These are phyloP conservation scores for Didymella segeticola DNA, from an alignment of 2,329 filamentous ascomycete species.

Conservation along the genomic window DNA sequence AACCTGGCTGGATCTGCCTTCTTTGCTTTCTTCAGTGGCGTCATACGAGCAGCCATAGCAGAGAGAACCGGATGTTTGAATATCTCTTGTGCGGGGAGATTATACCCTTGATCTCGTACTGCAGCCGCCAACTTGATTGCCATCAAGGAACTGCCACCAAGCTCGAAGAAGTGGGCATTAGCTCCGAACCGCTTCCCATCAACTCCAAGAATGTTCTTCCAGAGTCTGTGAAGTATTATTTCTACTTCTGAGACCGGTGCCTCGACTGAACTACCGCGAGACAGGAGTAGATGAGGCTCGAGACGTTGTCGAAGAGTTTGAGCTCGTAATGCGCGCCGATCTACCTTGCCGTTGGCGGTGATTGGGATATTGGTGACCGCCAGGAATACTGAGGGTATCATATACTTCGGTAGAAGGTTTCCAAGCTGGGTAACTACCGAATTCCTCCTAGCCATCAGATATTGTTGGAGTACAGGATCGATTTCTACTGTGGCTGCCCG, in stretches of 20 bases:
- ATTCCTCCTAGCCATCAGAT: too few species aligned
- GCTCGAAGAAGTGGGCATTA: constrained; percentile 7
- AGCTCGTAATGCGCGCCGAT: not conserved
- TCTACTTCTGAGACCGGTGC: not conserved
- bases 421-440: too few species aligned
- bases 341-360: constrained; percentile 2
- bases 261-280: not conserved
- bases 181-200: constrained; percentile 3
- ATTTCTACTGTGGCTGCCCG: too few species aligned
- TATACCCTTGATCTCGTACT: not conserved
- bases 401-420: not conserved
- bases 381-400: constrained; percentile 7
- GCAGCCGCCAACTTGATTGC: constrained; percentile 1
- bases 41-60: constrained; percentile 1
- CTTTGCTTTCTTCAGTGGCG: not conserved
- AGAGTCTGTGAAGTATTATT: not conserved
- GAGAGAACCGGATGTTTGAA: constrained; percentile 6
- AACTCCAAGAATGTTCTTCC: not conserved
- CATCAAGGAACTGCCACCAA: constrained; percentile 5
- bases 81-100: constrained; percentile 9
- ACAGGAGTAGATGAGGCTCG: too few species aligned
- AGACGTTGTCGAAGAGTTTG: too few species aligned
- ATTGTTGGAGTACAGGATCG: too few species aligned
- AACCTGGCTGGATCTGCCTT: too few species aligned
- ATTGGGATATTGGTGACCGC: constrained; percentile 1